A percentile compares a stretch with the other conserved stretches of the same genome.
Evolutionary conservation across 2,329 filamentous ascomycete genomes (phyloP).

Genomic region (Calonectria montana): DNA sequence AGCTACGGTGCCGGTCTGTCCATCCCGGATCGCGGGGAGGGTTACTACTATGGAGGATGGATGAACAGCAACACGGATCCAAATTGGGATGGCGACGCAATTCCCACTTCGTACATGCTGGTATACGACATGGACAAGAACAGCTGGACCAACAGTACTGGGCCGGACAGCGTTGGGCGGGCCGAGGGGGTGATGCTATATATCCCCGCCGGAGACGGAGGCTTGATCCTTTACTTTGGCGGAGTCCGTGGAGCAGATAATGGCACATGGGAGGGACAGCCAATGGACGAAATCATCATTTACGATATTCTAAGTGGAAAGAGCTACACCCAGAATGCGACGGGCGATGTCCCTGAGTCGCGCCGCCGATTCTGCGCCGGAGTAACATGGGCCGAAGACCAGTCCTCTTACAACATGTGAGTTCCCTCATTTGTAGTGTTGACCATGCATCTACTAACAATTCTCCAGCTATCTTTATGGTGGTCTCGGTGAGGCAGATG

Average conservation of each 20-base stretch:
- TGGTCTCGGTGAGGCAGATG: conserved; percentile 61
- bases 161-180: conserved; percentile 63
- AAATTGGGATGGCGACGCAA: conserved; percentile 58
- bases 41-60: conserved; percentile 74
- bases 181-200: conserved; percentile 72
- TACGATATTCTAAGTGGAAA: conserved; percentile 69
- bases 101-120: conserved; percentile 64
- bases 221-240: conserved; percentile 72
- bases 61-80: conserved; percentile 64
- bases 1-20: conserved; percentile 69
- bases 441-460: not conserved
- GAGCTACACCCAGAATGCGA: conserved; percentile 69
- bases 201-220: conserved; percentile 68
- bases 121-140: conserved; percentile 67
- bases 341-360: conserved; percentile 61
- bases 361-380: conserved; percentile 71
- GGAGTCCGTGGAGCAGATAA: conserved; percentile 64
- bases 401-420: conserved; percentile 74
- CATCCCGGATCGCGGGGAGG: conserved; percentile 64
- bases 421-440: conserved; percentile 33
- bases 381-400: conserved; percentile 67
- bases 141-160: conserved; percentile 63
- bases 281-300: conserved; percentile 64
- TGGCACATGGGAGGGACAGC: conserved; percentile 57
- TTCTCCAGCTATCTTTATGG: conserved; percentile 68